Conservation (phyloP, 768 basidiomycete species). For the Psilocybe cyanescens region DNA sequence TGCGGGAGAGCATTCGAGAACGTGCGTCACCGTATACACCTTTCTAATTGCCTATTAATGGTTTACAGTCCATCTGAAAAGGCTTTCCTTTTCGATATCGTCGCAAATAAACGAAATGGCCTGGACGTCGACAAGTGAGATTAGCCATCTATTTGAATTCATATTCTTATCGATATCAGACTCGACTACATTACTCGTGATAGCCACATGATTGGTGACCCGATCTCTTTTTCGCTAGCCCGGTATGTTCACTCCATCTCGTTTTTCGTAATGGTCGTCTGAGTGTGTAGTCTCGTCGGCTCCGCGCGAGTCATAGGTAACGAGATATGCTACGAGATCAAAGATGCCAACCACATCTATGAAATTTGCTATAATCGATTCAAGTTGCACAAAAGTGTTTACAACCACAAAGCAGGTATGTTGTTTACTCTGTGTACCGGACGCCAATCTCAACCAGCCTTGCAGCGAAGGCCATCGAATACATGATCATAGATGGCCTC, state of each 20-base stretch:
- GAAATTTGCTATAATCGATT: constrained; percentile 77
- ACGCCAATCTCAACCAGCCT: constrained; percentile 19
- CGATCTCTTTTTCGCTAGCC: constrained; percentile 51
- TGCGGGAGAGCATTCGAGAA: constrained; percentile 56
- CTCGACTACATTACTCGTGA: constrained; percentile 86
- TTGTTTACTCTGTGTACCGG: not conserved
- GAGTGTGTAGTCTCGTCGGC: constrained; percentile 57
- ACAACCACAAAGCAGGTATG: constrained; percentile 62
- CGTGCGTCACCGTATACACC: constrained; percentile 39
- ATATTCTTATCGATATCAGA: constrained; percentile 35
- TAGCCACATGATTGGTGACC: constrained; percentile 70
- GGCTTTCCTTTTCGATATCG: constrained; percentile 81
- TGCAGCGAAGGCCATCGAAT: constrained; percentile 76
- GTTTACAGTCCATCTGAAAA: constrained; percentile 53
- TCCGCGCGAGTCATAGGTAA: constrained; percentile 77
- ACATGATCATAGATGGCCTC: constrained; percentile 84
- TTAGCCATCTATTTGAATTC: not conserved
- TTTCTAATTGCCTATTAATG: not conserved
- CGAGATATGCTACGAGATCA: constrained; percentile 82
- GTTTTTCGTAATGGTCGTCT: not conserved
- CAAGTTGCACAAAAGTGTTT: constrained; percentile 82
- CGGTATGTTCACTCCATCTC: constrained; percentile 37
- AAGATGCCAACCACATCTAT: constrained; percentile 77
- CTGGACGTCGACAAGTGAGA: constrained; percentile 84
- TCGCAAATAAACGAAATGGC: constrained; percentile 81